Evolutionary conservation across 345 rosid species (phyloP).

Genomic region (Firmiana major): DNA sequence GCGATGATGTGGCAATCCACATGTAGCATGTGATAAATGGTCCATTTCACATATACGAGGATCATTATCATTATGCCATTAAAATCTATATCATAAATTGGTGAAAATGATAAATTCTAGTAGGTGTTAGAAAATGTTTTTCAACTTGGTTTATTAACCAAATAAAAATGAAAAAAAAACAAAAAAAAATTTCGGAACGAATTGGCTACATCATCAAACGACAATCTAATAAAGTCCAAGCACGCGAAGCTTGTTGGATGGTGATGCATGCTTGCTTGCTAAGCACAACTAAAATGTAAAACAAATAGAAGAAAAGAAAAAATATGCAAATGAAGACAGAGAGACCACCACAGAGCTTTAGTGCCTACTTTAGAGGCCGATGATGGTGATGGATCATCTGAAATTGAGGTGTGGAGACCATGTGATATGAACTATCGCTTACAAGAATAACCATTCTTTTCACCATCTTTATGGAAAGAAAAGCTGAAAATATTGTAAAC

Average conservation of each 20-base stretch:
- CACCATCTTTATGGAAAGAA: constrained; percentile 6
- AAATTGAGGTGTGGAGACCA: constrained; percentile 21
- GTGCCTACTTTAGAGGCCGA: constrained; percentile 17
- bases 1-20: too few relatives aligned
- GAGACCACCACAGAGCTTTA: neutral
- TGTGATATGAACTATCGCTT: constrained; percentile 17
- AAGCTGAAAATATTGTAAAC: constrained; percentile 24
- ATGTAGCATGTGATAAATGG: too few relatives aligned
- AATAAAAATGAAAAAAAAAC: too few relatives aligned
- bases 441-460: neutral
- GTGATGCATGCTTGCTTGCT: neutral
- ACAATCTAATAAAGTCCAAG: constrained; percentile 11
- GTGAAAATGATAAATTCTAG: neutral
- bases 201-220: too few relatives aligned
- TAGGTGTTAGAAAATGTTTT: neutral
- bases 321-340: neutral
- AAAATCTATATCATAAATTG: neutral
- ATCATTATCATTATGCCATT: neutral
- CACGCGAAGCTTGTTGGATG: neutral
- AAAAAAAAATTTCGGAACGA: too few relatives aligned
- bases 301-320: neutral
- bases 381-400: constrained; percentile 28
- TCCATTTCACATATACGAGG: too few relatives aligned
- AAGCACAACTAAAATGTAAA: neutral
- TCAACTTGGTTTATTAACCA: too few relatives aligned